Conservation (phyloP, 2,329 filamentous ascomycete species). For the Botrytis byssoidea region DNA sequence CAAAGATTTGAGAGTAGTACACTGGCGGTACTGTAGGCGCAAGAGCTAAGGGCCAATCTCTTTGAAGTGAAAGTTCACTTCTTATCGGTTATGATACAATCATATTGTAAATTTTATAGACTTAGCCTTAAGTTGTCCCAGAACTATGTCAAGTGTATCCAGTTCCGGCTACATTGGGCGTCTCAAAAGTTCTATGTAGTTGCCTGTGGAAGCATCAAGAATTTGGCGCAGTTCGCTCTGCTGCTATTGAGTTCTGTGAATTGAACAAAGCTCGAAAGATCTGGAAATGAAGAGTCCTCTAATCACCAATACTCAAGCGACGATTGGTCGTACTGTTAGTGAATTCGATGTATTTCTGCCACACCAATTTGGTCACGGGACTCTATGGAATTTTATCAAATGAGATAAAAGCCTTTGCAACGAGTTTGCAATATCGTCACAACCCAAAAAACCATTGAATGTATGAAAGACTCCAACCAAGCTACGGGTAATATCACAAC, state of each 20-base stretch:
- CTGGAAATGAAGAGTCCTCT: neutral
- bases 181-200: no score
- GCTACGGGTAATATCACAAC: neutral
- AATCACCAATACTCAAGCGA: neutral
- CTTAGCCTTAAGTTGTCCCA: no score
- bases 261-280: neutral
- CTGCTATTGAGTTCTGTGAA: neutral
- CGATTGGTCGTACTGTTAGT: neutral
- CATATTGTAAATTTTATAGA: no score
- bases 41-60: no score
- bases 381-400: neutral
- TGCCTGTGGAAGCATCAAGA: neutral
- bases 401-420: neutral
- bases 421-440: neutral
- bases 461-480: neutral
- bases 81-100: no score
- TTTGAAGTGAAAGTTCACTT: no score
- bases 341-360: neutral
- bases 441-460: neutral
- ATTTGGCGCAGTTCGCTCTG: accelerated
- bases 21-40: no score
- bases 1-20: no score
- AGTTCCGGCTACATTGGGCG: no score
- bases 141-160: no score
- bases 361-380: neutral